Evolutionary conservation across 371 early-diverging fungal species (phyloP).

Genomic region (Actinomucor elegans): DNA sequence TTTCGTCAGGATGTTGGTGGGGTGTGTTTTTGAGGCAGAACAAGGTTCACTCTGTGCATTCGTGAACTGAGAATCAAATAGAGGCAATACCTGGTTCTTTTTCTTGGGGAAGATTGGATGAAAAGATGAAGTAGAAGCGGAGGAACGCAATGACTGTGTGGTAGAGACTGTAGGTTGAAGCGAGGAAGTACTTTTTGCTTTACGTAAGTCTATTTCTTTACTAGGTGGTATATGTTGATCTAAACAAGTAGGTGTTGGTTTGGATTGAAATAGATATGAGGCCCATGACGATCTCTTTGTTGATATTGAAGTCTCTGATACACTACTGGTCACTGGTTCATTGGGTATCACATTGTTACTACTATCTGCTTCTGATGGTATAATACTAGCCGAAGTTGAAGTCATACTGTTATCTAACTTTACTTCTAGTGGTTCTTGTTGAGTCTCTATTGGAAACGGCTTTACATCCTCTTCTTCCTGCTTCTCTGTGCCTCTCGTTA

Average conservation of each 20-base stretch:
- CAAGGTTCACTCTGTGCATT: slow-evolving; percentile 3
- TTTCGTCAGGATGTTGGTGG: slow-evolving; percentile 8
- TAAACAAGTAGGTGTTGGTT: background rate
- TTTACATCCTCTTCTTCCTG: background rate
- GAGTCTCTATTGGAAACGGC: background rate
- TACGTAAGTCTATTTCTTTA: background rate
- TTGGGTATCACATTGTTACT: background rate
- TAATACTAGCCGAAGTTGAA: too few relatives aligned
- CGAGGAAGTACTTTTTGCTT: slow-evolving; percentile 7
- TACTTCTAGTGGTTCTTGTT: too few relatives aligned
- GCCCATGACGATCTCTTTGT: slow-evolving; percentile 5
- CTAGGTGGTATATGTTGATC: background rate
- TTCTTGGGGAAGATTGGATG: background rate
- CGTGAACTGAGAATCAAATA: slow-evolving; percentile 28
- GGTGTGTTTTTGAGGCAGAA: slow-evolving; percentile 12
- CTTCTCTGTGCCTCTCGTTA: slow-evolving; percentile 2
- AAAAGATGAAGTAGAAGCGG: slow-evolving; percentile 9
- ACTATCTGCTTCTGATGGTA: too few relatives aligned
- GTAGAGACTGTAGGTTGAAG: background rate
- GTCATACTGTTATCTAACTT: too few relatives aligned
- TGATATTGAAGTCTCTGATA: background rate
- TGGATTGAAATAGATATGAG: slow-evolving; percentile 3
- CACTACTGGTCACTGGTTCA: background rate
- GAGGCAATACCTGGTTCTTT: slow-evolving; percentile 33
- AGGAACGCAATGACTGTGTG: slow-evolving; percentile 1